Evolutionary conservation across 208 protist genomes (phyloP).

Genomic region (Leishmania arabica): DNA sequence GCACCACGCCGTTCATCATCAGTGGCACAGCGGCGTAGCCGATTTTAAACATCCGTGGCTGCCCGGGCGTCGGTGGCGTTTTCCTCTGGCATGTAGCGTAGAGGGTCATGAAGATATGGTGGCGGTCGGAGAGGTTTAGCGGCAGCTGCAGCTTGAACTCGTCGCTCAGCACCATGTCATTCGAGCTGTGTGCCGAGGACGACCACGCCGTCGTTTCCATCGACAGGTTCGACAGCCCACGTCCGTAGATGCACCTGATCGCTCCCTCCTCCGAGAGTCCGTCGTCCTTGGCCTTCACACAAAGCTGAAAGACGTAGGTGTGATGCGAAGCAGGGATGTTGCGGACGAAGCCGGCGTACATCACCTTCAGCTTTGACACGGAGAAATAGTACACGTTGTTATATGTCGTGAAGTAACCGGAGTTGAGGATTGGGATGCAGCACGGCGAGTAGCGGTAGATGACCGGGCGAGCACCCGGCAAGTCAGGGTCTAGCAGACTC

Average conservation of each 20-base stretch:
- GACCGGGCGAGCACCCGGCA: conserved; percentile 57
- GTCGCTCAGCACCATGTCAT: conserved; percentile 68
- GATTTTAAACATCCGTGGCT: conserved; percentile 61
- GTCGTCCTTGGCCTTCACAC: conserved; percentile 79
- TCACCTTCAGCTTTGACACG: conserved; percentile 57
- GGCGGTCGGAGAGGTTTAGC: conserved; percentile 72
- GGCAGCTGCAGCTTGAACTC: conserved; percentile 92
- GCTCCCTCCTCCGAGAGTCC: conserved; percentile 66
- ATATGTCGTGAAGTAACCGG: conserved; percentile 87
- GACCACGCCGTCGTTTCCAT: conserved; percentile 73
- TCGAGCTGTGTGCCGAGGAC: conserved; percentile 58
- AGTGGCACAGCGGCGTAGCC: conserved; percentile 83
- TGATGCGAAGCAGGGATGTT: conserved; percentile 71
- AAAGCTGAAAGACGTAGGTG: conserved; percentile 81
- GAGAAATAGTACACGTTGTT: conserved; percentile 89
- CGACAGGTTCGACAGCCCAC: conserved; percentile 61
- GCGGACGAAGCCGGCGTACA: conserved; percentile 53
- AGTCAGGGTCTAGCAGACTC: conserved; percentile 67
- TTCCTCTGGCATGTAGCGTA: conserved; percentile 72
- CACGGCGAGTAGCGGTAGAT: conserved; percentile 75
- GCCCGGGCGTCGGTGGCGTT: conserved; percentile 35
- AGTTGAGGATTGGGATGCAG: conserved; percentile 82
- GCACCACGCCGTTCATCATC: conserved; percentile 67
- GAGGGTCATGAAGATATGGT: conserved; percentile 89
- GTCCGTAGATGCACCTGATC: conserved; percentile 84